phyloP scores from a whole-genome alignment of 352 stramenopile genomes.

The Stephanocyclus meneghinianus region DNA sequence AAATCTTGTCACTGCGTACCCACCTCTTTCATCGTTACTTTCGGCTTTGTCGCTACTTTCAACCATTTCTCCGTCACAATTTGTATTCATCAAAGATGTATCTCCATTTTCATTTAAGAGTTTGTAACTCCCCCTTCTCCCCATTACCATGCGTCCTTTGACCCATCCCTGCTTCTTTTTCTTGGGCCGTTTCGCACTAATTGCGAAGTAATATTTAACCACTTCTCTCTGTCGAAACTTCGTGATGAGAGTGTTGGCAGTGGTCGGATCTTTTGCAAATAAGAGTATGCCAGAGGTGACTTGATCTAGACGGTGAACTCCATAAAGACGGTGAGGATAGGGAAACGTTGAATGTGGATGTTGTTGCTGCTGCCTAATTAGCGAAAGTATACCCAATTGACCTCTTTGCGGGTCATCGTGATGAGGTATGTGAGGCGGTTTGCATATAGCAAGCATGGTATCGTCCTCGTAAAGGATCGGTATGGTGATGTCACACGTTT shows the following conservation, averaged over 20 bases:
- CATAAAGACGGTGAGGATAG: slow-evolving; percentile 60
- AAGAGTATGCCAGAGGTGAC: slow-evolving; percentile 79
- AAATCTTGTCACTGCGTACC: slow-evolving; percentile 59
- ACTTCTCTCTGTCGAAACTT: slow-evolving; percentile 56
- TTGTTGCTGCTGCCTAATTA: slow-evolving; percentile 37
- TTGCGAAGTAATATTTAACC: slow-evolving; percentile 71
- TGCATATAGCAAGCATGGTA: slow-evolving; percentile 66
- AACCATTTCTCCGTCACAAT: background rate
- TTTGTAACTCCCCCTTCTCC: slow-evolving; percentile 70
- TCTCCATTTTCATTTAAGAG: slow-evolving; percentile 46
- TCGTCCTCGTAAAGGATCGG: slow-evolving; percentile 72
- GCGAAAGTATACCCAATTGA: slow-evolving; percentile 52
- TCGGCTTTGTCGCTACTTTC: background rate
- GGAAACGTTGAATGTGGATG: slow-evolving; percentile 18
- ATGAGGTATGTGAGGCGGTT: slow-evolving; percentile 69
- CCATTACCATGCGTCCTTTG: slow-evolving; percentile 61
- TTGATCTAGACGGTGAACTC: slow-evolving; percentile 74
- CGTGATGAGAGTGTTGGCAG: slow-evolving; percentile 50
- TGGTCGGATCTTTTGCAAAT: slow-evolving; percentile 65
- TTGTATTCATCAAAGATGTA: background rate
- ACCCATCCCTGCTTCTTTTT: slow-evolving; percentile 80
- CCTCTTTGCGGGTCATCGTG: slow-evolving; percentile 53
- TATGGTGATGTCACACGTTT: slow-evolving; percentile 7
- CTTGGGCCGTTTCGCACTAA: slow-evolving; percentile 64
- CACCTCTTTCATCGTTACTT: slow-evolving; percentile 10